These are phyloP conservation scores for Perilla frutescens DNA, from an alignment of 257 asterid genomes.

Conservation along the genomic window DNA sequence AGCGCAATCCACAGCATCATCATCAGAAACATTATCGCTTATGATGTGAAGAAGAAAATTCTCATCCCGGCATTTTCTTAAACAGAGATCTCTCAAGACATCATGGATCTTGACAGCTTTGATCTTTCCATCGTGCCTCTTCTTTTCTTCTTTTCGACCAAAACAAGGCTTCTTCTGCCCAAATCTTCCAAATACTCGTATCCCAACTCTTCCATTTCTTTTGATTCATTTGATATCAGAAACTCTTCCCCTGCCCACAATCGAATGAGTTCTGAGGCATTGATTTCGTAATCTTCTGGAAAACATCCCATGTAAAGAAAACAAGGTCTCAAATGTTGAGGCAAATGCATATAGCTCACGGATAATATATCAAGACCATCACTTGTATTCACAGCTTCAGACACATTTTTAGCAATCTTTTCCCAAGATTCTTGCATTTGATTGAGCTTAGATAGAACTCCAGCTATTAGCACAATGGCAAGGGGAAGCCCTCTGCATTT, in stretches of 20 bases:
- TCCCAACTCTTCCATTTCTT: slow-evolving; percentile 24
- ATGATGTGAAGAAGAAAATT: slow-evolving; percentile 7
- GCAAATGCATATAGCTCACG: too few species aligned
- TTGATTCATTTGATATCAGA: neutral
- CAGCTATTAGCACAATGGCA: slow-evolving; percentile 23
- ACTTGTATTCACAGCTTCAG: slow-evolving; percentile 1
- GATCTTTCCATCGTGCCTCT: slow-evolving; percentile 5
- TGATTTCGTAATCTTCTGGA: too few species aligned
- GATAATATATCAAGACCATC: neutral
- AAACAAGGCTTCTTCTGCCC: slow-evolving; percentile 6
- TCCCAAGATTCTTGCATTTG: neutral
- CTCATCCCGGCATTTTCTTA: slow-evolving; percentile 14
- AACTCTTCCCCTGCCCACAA: slow-evolving; percentile 13
- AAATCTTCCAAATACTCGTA: slow-evolving; percentile 21
- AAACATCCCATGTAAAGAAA: neutral
- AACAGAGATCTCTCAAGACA: slow-evolving; percentile 25
- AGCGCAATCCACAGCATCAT: neutral
- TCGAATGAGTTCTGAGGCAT: too few species aligned
- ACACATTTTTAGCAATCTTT: neutral
- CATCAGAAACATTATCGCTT: too few species aligned
- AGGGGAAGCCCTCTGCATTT: slow-evolving; percentile 33
- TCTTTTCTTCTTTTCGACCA: slow-evolving; percentile 1
- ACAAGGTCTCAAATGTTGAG: too few species aligned
- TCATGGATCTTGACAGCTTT: slow-evolving; percentile 20
- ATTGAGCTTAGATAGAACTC: slow-evolving; percentile 12